A percentile compares a stretch with the other conserved stretches of the same genome.
Conservation (phyloP, 2,329 filamentous ascomycete genomes). For the Chaetomium globosum region DNA sequence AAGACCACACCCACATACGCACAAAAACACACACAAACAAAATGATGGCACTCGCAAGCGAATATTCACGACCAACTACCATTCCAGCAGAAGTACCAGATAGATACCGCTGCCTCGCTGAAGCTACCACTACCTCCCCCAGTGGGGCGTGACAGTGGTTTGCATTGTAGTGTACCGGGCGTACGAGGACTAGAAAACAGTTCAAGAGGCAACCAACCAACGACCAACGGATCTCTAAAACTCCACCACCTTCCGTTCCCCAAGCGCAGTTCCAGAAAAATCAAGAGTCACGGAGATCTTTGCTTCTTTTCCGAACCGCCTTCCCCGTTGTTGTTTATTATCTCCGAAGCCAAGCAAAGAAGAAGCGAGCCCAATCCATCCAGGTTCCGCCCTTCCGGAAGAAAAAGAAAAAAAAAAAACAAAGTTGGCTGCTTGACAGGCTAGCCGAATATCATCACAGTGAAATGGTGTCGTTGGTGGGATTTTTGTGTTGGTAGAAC, state of each 20-base stretch:
- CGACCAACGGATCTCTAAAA: slow-evolving; percentile 12
- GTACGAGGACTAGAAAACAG: neutral
- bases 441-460: slow-evolving; percentile 19
- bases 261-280: slow-evolving; percentile 10
- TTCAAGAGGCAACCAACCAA: slow-evolving; percentile 3
- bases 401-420: slow-evolving; percentile 16
- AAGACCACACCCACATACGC: neutral
- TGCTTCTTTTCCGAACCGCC: slow-evolving; percentile 18
- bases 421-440: neutral
- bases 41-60: neutral
- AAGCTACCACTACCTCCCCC: neutral
- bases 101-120: slow-evolving; percentile 3
- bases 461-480: slow-evolving; percentile 7
- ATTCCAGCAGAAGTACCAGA: slow-evolving; percentile 5
- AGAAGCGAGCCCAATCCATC: slow-evolving; percentile 12
- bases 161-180: neutral
- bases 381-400: slow-evolving; percentile 4
- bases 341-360: slow-evolving; percentile 15
- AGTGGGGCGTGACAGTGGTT: neutral
- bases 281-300: neutral
- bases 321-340: neutral
- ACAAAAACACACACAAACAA: neutral
- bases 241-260: slow-evolving; percentile 6
- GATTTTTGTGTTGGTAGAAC: neutral
- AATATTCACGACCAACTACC: slow-evolving; percentile 13